Base-by-base conservation (phyloP, 805 yeast genomes). In the Kregervanrija fluxuum region DNA sequence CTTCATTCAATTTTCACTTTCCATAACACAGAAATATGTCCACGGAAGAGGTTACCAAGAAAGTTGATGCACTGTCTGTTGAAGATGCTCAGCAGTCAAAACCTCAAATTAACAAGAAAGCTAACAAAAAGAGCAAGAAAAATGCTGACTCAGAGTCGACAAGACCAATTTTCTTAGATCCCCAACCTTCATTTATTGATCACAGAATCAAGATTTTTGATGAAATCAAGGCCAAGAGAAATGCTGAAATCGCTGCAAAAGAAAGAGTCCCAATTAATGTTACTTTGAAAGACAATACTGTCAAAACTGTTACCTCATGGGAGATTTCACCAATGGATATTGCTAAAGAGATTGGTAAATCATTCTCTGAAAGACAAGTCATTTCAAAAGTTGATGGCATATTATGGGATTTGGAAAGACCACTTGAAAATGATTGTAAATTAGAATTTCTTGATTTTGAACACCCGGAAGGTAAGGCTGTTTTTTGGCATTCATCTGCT, bases 401-500 rank as follows among this genome's bases (percentile, higher is more conserved):
- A 57, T 73, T 91, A 56, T 93, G 99, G 98, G 99, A 93, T 70
- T 73, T 93, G 59, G 90, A 83, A 52, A 84, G 99, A 69, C 97
- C 97, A 22, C 72, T 93, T 42, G 99, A 93, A 68, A 68, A 66
- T 11, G 84, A 77, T 48, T 72, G 77, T 48, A 64, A 69, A 22
- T 71, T 93, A 51, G 93, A 88, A 64, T 82, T 89, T 59, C 77
- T 88, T 62, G 97, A 90, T 62, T 93, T 93, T 59, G 95, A 88
- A 35, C 74, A 87, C 49, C 85, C 85, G n/a, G 97, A 90, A 60
- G 99, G 98, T 67, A 87, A 83, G 64, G 80, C 81, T 53, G 98
- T 91, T 33, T 93, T 93, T 70, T 93, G 99, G 99, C 99, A 93
- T 67, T 93, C 99, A 2, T 85, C 96, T 54, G 99, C 99, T 43